Base-by-base conservation (phyloP, 192 early-diverging fungal species). In the Rhizophagus clarus region DNA sequence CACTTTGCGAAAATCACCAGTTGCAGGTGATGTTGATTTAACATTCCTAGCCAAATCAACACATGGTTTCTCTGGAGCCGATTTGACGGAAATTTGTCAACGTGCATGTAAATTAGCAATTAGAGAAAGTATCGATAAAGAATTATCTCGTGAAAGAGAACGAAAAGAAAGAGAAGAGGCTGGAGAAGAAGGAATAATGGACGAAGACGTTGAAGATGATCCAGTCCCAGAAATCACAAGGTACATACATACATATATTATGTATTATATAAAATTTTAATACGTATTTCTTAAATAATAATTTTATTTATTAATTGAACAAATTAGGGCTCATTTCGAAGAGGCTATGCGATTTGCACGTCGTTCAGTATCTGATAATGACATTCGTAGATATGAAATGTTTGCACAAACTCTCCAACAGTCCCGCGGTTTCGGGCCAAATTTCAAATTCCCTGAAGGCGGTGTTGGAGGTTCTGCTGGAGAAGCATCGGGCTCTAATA, bases 371-470 rank as follows among this genome's bases (percentile, higher is more conserved):
- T 93, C 91, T 73, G 96, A 98, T 83, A 95, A 93, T 80, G 98
- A 99, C 80, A 97, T 98, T 79, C 96, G 96, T 83, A 96, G 94
- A 87, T 99, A 99, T 87, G 97, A 99, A 89, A 97, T 98, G 95
- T 99, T 99, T 92, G 94, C 98, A 22, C 96, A 97, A 83, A 99
- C 97, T 86, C 87, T 99, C 84, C 97, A 98, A 86, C 96, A 97
- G 86, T 89, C 94, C 45, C 94, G 95, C 51, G 98, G 98, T 51
- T 95, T 97, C 87, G 97, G 95, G 64, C 71, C 80, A 47, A 89
- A 89, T 26, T 99, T 99, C 90, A 98, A 97, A 91, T 99, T 99
- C 94, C 96, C 98, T 37, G 90, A 92, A 78, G 88, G 90, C 6
- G 86, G 88, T 68, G 73, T 87, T 26, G 87, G 83, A 15, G 87